Base-by-base conservation (phyloP, 2,329 filamentous ascomycete genomes). In the Pyrenophora tritici-repentis region DNA sequence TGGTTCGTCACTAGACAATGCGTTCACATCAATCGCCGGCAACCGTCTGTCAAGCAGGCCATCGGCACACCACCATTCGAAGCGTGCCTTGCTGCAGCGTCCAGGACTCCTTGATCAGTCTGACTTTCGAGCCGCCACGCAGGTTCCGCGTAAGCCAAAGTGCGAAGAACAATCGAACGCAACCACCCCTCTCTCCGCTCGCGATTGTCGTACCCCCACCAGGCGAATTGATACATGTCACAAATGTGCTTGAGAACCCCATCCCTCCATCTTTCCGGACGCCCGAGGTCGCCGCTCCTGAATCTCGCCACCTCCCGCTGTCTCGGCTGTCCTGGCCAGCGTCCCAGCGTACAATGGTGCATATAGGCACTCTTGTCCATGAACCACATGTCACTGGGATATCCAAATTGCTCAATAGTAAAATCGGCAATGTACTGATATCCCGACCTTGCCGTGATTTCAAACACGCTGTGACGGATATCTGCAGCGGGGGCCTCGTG, bases 391-490 rank as follows among this genome's bases (percentile, higher is more conserved):
- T 26, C 7, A 7, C 17, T 29, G 5, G 10, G 17, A 14, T 34
- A 48, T 16, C 49, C 49, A 35, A 52, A 52, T 16, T 52, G 37
- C 22, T 48, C 44, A 6, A 52, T 43, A n/a, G 44, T 48, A 24
- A 52, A 48, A 20, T 48, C 49, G n/a, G 44, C 44, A 24, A 52
- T 52, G 39, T 42, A 48, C 13, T 48, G n/a, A n/a, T 32, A 24
- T 4, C 44, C 29, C 1, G 26, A 33, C 6, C 4, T 12, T 13
- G 39, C 39, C 4, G 34, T 43, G 18, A 52, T 51, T 5, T n/a
- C 38, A 18, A 51, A 51, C 18, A 51, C 43, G 14, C 43, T 51
- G 14, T 51, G 48, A 4, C 43, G 48, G 10, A 51, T n/a, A 14
- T 16, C 17, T 8, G 26, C 16, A 14, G 26, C 7, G 5, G 44